phyloP scores from a whole-genome alignment of 148 eudicot genomes.

The Silene uniflora region DNA sequence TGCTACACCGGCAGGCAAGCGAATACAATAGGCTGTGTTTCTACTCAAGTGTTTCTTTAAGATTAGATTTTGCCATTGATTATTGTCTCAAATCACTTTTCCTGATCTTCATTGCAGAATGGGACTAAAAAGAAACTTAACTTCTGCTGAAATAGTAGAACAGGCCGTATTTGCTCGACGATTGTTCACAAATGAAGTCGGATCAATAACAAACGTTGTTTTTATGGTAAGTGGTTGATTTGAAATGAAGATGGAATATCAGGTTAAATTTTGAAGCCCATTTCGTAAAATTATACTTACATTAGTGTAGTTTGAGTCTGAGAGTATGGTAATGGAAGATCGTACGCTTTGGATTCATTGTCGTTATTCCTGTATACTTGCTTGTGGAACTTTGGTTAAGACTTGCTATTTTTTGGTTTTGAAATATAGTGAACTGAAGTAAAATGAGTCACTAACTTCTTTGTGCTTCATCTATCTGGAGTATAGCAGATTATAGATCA shows the following conservation, averaged over 20 bases:
- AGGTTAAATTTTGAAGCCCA: background rate
- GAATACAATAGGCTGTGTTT: background rate
- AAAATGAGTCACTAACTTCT: too few species aligned
- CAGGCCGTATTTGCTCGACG: slow-evolving; percentile 86
- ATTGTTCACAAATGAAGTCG: slow-evolving; percentile 68
- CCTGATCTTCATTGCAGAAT: slow-evolving; percentile 49
- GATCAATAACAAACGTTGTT: slow-evolving; percentile 76
- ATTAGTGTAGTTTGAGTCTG: background rate
- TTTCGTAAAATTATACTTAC: background rate
- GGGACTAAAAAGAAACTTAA: slow-evolving; percentile 76
- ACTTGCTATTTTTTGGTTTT: background rate
- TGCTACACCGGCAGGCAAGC: slow-evolving; percentile 97
- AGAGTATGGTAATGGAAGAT: background rate
- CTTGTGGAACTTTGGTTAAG: background rate
- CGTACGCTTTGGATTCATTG: background rate
- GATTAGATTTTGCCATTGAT: background rate
- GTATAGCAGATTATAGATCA: too few species aligned
- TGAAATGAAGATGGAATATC: background rate
- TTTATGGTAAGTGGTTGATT: slow-evolving; percentile 57
- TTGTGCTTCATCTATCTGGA: too few species aligned
- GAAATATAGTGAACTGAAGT: background rate
- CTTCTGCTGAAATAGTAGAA: slow-evolving; percentile 87
- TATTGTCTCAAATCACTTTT: slow-evolving; percentile 3
- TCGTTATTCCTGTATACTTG: background rate
- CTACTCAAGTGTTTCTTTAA: background rate